Base-by-base conservation (phyloP, 2,329 filamentous ascomycete genomes). In the Sporothrix mexicana region DNA sequence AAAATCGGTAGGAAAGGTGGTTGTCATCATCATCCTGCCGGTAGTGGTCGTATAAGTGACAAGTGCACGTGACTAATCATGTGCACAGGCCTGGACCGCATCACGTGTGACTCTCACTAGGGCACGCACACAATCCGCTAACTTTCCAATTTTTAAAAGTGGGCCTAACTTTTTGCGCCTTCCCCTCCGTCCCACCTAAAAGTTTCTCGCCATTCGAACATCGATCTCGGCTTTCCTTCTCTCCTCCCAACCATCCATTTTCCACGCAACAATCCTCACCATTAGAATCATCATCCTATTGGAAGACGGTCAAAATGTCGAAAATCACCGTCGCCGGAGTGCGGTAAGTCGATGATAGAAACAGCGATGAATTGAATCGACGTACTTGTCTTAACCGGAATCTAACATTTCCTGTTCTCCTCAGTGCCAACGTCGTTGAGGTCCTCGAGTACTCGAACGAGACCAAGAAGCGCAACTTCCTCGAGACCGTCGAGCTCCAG, bases 401-500 rank as follows among this genome's bases (percentile, higher is more conserved):
- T 8, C 23, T 36, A 74, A 67, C 66, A 69, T 45, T 23, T 51
- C 17, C 36, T 71, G 45, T 23, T 64, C 59, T 20, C 15, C 15
- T 70, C 73, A 76, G 95, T 90, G 88, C 90, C 85, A 95, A 98
- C 88, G 93, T 98, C 84, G 88, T 92, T 85, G 90, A 96, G 84
- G 90, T 99, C 82, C 92, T 99, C 81, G 92, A 97, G 82, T 98
- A 98, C 92, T 97, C 93, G 74, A 78, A 75, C 71, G 91, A 97
- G 85, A 93, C 93, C 85, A 97, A 97, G 92, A 97, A 97, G 93
- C 89, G 94, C 81, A 97, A 97, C 91, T 98, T 97, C 88, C 89
- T 97, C 84, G 94, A 76, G 73, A 75, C 74, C 74, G 78, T 75
- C 70, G 74, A 76, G 75, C 74, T 76, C 55, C 74, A 75, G 74